Percentiles rank a stretch among this genome's conserved stretches.
Evolutionary conservation across 2,329 filamentous ascomycete species (phyloP).

Genomic region (Orbilia quercus): DNA sequence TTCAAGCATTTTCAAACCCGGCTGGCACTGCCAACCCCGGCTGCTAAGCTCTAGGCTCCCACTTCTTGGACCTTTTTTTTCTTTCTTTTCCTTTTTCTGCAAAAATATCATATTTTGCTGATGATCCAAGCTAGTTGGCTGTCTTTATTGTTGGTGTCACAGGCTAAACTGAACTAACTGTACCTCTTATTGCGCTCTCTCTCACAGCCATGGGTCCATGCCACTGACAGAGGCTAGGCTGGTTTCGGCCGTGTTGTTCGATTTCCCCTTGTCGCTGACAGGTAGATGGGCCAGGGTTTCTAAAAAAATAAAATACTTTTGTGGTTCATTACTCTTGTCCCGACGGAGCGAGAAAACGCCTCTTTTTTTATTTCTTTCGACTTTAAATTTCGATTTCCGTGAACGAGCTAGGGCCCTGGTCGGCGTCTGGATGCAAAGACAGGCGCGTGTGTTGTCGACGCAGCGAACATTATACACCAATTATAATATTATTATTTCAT

Average conservation of each 20-base stretch:
- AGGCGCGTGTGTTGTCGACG: too few species aligned
- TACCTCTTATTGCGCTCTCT: not conserved
- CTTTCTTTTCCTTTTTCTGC: not conserved
- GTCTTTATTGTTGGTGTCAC: constrained; percentile 36
- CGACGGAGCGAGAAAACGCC: constrained; percentile 54
- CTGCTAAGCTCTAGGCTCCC: constrained; percentile 26
- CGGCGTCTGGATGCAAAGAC: too few species aligned
- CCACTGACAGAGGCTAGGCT: constrained; percentile 35
- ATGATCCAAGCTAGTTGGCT: not conserved
- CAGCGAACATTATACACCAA: too few species aligned
- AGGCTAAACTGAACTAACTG: constrained; percentile 12
- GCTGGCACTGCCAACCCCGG: not conserved
- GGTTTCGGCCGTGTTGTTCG: constrained; percentile 4
- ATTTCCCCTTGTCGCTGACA: constrained; percentile 10
- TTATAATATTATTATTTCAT: too few species aligned
- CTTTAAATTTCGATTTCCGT: not conserved
- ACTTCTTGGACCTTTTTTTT: constrained; percentile 22
- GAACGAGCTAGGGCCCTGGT: not conserved
- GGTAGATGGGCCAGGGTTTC: constrained; percentile 2
- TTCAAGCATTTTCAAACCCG: constrained; percentile 17
- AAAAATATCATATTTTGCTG: constrained; percentile 10
- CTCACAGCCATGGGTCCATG: not conserved
- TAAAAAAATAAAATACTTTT: constrained; percentile 1
- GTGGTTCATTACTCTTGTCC: constrained; percentile 27
- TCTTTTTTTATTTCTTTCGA: constrained; percentile 12